phyloP scores from a whole-genome alignment of 1,139 yeast genomes.

The Kodamaea plutei region DNA sequence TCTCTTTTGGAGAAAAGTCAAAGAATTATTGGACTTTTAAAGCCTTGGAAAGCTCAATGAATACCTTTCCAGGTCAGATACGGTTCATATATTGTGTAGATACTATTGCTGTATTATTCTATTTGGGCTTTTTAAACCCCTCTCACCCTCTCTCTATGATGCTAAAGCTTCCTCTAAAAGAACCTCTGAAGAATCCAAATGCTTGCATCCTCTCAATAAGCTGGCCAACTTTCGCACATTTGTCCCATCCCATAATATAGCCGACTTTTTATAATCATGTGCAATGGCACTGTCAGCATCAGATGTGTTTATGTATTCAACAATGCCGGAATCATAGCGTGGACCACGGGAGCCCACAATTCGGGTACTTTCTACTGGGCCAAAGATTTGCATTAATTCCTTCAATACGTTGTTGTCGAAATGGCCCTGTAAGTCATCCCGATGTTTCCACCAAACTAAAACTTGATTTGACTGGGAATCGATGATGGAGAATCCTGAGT shows the following conservation, averaged over 20 bases:
- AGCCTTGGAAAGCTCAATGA: too few species aligned
- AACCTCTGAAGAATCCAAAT: too few species aligned
- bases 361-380: slow-evolving; percentile 24
- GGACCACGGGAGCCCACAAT: slow-evolving; percentile 9
- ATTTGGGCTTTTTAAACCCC: too few species aligned
- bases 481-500: slow-evolving; percentile 1
- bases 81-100: too few species aligned
- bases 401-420: slow-evolving; percentile 30
- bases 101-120: too few species aligned
- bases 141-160: too few species aligned
- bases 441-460: slow-evolving; percentile 42
- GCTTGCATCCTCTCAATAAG: slow-evolving; percentile 34
- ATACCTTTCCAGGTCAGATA: too few species aligned
- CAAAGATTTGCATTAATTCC: slow-evolving; percentile 46
- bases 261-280: slow-evolving; percentile 43
- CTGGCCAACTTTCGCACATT: slow-evolving; percentile 46
- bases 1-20: too few species aligned
- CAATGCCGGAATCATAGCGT: slow-evolving; percentile 36
- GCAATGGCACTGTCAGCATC: slow-evolving; percentile 31
- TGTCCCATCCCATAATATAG: slow-evolving; percentile 45
- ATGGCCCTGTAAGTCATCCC: slow-evolving; percentile 28
- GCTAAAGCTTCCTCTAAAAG: too few species aligned
- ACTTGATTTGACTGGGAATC: slow-evolving; percentile 7
- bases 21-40: too few species aligned
- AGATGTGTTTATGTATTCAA: slow-evolving; percentile 24